A percentile compares a stretch with the other conserved stretches of the same genome.
Evolutionary conservation across 352 stramenopile genomes (phyloP).

Genomic region (Globisporangium megalacanthum): DNA sequence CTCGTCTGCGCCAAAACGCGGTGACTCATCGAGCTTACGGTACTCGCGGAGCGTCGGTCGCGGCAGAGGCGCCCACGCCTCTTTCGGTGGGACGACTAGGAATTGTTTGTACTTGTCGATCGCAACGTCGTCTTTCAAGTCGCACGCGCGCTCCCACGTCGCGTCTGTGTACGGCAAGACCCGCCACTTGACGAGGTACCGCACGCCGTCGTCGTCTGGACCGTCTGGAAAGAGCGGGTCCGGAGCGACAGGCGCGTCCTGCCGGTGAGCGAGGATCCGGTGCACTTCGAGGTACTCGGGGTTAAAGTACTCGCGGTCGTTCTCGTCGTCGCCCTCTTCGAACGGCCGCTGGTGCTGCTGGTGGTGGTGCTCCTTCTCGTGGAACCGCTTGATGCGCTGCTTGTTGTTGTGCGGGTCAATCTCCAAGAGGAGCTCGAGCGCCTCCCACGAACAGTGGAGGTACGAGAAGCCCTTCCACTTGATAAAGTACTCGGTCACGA

Average conservation of each 20-base stretch:
- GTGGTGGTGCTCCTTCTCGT: slow-evolving; percentile 72
- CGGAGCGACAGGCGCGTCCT: slow-evolving; percentile 46
- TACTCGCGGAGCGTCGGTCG: slow-evolving; percentile 78
- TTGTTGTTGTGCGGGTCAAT: slow-evolving; percentile 84
- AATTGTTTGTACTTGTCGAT: slow-evolving; percentile 69
- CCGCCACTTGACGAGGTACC: slow-evolving; percentile 87
- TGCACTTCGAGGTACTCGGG: slow-evolving; percentile 89
- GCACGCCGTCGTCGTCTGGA: slow-evolving; percentile 78
- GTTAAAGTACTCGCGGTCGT: slow-evolving; percentile 87
- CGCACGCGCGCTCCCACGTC: slow-evolving; percentile 84
- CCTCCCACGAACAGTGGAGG: slow-evolving; percentile 86
- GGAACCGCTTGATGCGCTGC: slow-evolving; percentile 82
- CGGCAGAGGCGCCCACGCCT: slow-evolving; percentile 50
- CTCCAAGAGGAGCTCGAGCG: slow-evolving; percentile 58
- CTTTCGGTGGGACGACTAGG: slow-evolving; percentile 49
- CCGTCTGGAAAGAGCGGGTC: slow-evolving; percentile 54
- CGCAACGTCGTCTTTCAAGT: slow-evolving; percentile 81
- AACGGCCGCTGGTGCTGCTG: slow-evolving; percentile 29
- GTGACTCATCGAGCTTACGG: slow-evolving; percentile 78
- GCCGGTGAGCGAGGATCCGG: slow-evolving; percentile 73
- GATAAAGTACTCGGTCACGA: slow-evolving; percentile 80
- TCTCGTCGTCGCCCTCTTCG: slow-evolving; percentile 28
- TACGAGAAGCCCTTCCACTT: slow-evolving; percentile 91
- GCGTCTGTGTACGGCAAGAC: slow-evolving; percentile 82
- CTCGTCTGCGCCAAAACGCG: slow-evolving; percentile 66